Evolutionary conservation across 345 rosid species (phyloP).

Genomic region (Alliaria petiolata): DNA sequence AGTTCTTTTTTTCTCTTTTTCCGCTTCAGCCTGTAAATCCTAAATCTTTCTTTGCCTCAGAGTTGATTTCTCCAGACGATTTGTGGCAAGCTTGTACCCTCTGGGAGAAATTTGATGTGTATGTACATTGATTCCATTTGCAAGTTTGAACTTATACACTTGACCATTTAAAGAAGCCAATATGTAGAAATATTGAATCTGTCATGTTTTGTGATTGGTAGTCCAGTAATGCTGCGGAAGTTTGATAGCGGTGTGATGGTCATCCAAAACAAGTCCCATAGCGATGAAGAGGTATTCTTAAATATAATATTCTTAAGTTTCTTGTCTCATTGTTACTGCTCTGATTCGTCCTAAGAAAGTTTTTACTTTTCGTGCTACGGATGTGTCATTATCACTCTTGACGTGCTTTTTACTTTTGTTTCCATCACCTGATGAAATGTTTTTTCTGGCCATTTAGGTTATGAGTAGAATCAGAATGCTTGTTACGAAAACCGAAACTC

Average conservation of each 20-base stretch:
- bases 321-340: background rate
- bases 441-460: constrained; percentile 42
- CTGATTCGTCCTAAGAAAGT: background rate
- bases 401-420: background rate
- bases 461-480: constrained; percentile 69
- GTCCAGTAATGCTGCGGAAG: constrained; percentile 97
- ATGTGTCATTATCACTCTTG: background rate
- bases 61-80: constrained; percentile 94
- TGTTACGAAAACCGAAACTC: constrained; percentile 59
- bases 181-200: constrained; percentile 14
- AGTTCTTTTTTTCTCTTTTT: background rate
- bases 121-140: constrained; percentile 16
- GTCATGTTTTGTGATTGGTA: constrained; percentile 38
- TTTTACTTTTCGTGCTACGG: background rate
- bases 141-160: background rate
- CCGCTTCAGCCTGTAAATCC: background rate
- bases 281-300: constrained; percentile 79
- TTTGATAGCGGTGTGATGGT: constrained; percentile 98
- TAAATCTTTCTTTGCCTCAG: constrained; percentile 37
- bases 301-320: background rate
- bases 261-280: constrained; percentile 88
- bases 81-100: constrained; percentile 87
- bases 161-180: background rate
- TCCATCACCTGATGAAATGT: background rate
- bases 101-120: constrained; percentile 97